Evolutionary conservation across 108 stramenopile species (phyloP), one percentile per base, ranked within the genome.

Genomic region (Cylindrotheca closterium): DNA sequence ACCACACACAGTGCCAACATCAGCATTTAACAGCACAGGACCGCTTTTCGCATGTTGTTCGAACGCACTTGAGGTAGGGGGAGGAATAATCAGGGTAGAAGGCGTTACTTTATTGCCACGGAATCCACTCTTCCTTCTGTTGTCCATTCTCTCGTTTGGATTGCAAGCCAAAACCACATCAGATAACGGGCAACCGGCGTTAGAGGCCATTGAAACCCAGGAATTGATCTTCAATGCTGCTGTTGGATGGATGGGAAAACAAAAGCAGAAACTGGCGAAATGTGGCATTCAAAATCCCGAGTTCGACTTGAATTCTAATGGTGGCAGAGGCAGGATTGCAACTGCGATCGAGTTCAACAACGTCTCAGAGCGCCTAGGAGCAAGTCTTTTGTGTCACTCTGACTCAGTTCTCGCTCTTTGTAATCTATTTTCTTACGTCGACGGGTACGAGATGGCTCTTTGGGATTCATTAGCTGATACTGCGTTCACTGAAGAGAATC

Each of bases 61-160:
- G 0, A 85, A 86, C 60, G 54, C 78, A 0, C 74, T 91, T n/a
- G 89, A 87, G n/a, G 52, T 91, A 7, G 50, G 55, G 24, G 78
- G 84, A 21, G 89, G 89, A 21, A 62, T 65, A 3, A 51, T 74
- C 21, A 63, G 79, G 46, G 89, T 79, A 10, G 85, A 85, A 66
- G 75, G 83, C 5, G 55, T 91, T 1, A 87, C 80, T 0, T 30
- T 91, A 15, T 47, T 87, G 17, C 89, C 89, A 3, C 81, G 80
- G 2, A 84, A 84, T n/a, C 65, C 80, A n/a, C 47, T 86, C 28
- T 89, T 84, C 59, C 57, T 78, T 19, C 53, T 78, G 4, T 59
- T 89, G 21, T 75, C 82, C 17, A 34, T 78, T 12, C 47, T 83
- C 3, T 69, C 83, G 3, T 89, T 85, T 70, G 88, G 88, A 29